Evolutionary conservation across 2,329 filamentous ascomycete species (phyloP), one percentile per base, ranked within the genome.

Genomic region (Aureobasidium sp.): DNA sequence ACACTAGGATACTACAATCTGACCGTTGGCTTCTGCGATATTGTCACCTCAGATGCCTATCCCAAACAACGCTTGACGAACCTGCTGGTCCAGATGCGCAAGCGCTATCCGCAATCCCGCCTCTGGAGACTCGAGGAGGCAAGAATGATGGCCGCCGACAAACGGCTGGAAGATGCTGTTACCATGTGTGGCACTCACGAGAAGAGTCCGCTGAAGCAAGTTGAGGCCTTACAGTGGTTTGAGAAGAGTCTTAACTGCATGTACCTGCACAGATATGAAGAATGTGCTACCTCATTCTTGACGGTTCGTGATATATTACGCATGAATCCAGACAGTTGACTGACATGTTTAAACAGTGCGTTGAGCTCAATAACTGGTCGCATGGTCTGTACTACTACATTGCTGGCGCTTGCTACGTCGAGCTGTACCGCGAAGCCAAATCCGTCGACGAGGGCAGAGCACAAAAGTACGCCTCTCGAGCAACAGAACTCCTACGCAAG

Each of bases 41-140:
- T 99, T 61, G 79, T 96, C 17, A 87, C 90, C 0, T 81, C 78
- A 0, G 80, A 84, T 22, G 72, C 77, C 2, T 91, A 92, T 63
- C 94, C 94, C 0, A 80, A 79, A 53, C 81, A 84, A 39, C 84
- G 85, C 64, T 89, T 92, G 65, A 77, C 81, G 53, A 78, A 76
- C 2, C 79, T 97, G 1, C 81, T 97, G 0, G 77, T 77, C 0
- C 82, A 86, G 31, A 94, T 97, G 88, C 84, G 90, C 48, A 70
- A 76, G 25, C 84, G 88, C 2, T 96, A 96, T 69, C 91, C 92
- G 0, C 84, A 90, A 58, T 92, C 88, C 52, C 83, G 87, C 49
- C 81, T 97, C 11, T 99, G 93, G 93, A 81, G 88, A 17, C 79
- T 97, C 1, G 93, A 97, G 74, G 90, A 97, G 76, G 89, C 91